Base-by-base conservation (phyloP, 371 early-diverging fungal genomes). In the Nosema muscidifuracis region DNA sequence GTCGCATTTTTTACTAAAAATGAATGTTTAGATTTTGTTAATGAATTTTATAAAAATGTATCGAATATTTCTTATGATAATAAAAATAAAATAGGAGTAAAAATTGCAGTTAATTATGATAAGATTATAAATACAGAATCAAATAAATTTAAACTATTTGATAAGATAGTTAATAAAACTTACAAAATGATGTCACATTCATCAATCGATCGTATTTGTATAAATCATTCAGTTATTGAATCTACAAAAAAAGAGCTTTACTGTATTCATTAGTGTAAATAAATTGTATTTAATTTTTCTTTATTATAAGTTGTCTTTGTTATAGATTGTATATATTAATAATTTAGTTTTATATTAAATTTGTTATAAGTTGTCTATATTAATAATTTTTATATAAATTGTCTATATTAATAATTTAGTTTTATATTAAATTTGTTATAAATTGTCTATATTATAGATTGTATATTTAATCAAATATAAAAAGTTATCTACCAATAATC, bases 201-300 rank as follows among this genome's bases (percentile, higher is more conserved):
- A 18, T 16, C 20, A 9, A 36, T 15, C 1, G n/a, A 50, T 31
- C n/a, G 38, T 6, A 61, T 36, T 15, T 71, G 71, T 63, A 22
- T 71, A 16, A 30, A 18, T 13, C 2, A 28, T n/a, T 16, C 4
- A 22, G 12, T 24, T 12, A 30, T 42, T 3, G n/a, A 0, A 16
- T 38, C 16, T n/a, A 28, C 16, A 16, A 57, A 55, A 28, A 31
- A 40, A 33, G 15, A 20, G 15, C 20, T 57, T 3, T 40, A 38
- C 15, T 67, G 67, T 67, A 31, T 67, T 10, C 67, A 67, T 36
- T 18, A 67, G 18, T 67, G 57, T 56, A 53, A 67, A 51, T 66
- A 66, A 56, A 55, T 24, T 36, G 30, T 30, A 12, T 31, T n/a
- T n/a, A n/a, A n/a, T n/a, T n/a, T n/a, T n/a, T n/a, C n/a, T n/a